Evolutionary conservation across 768 basidiomycete species (phyloP), one percentile per base, ranked within the genome.

Genomic region (Russula ochroleuca): DNA sequence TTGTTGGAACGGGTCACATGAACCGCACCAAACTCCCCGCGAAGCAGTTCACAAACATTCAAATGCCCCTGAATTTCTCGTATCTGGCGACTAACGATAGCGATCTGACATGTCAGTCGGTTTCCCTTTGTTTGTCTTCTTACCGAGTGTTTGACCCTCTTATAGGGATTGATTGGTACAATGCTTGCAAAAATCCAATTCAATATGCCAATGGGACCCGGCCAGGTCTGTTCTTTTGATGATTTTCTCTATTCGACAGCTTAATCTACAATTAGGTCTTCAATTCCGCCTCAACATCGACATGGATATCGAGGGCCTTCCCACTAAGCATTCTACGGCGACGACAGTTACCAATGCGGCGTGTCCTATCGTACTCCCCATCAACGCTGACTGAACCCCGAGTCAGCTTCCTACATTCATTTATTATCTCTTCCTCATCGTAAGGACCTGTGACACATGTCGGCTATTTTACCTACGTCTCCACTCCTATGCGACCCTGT

Each of bases 11-110:
- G 0, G 94, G 94, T 10, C 80, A 83, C 68, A 77, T 85, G 63
- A 82, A 83, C 10, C 72, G 77, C 40, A 75, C 79, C 59, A 85
- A 82, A 3, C 75, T 94, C 11, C 83, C 87, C 6, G 87, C 90
- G 13, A 88, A 87, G 70, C 57, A 74, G 23, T 86, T 85, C 70
- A 80, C 85, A n/a, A 72, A 82, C 38, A 76, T 97, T 31, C 73
- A 81, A 37, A 67, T 98, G 11, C 93, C 93, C 0, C 76, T 98
- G 56, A 88, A 88, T 69, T 95, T 96, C 75, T 84, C 86, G 0
- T 97, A 96, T 73, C 67, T 84, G 14, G 92, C 87, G 0, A 77
- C 83, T 13, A 97, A 98, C 71, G 79, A 83, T 50, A 83, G 87
- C 5, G 94, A 98, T 74, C 78, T 80, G 40, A 96, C 94, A 23